Percentiles rank a stretch among this genome's conserved stretches.
Evolutionary conservation across 352 stramenopile species (phyloP).

Genomic region (Pythium myriotylum): DNA sequence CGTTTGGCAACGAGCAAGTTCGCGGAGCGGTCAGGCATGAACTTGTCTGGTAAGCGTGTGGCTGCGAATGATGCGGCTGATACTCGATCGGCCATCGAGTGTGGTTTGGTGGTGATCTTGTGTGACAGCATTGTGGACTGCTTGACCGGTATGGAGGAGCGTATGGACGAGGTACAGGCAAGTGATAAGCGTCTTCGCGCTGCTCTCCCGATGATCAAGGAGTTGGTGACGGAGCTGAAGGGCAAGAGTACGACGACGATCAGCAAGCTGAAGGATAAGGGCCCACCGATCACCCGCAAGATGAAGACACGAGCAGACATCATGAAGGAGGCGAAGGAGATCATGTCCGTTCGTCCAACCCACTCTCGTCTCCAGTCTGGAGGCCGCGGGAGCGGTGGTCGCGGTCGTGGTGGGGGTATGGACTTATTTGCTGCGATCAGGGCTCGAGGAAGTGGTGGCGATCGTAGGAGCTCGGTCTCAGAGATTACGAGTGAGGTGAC

Average conservation of each 20-base stretch:
- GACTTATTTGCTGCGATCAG: too few relatives aligned
- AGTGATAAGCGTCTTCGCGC: conserved; percentile 80
- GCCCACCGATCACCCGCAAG: conserved; percentile 49
- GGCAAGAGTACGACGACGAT: conserved; percentile 64
- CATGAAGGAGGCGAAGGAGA: conserved; percentile 87
- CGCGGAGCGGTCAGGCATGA: conserved; percentile 86
- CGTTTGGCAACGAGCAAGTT: conserved; percentile 78
- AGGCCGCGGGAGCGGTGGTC: too few relatives aligned
- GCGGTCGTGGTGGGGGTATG: too few relatives aligned
- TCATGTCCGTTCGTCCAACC: too few relatives aligned
- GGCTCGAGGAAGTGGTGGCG: too few relatives aligned
- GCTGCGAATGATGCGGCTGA: conserved; percentile 66
- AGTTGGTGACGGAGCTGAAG: conserved; percentile 64
- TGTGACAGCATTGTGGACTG: conserved; percentile 73
- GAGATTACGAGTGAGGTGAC: too few relatives aligned
- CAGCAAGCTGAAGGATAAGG: conserved; percentile 68
- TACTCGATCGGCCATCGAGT: conserved; percentile 79
- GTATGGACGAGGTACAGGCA: conserved; percentile 83
- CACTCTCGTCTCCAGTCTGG: too few relatives aligned
- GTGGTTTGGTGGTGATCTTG: conserved; percentile 55
- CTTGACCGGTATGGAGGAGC: conserved; percentile 78
- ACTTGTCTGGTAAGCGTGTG: conserved; percentile 74
- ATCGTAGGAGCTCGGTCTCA: too few relatives aligned
- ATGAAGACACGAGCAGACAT: conserved; percentile 75
- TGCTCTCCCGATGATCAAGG: conserved; percentile 61